phyloP scores from a whole-genome alignment of 2,329 filamentous ascomycete species.

The Tolypocladium cylindrosporum region DNA sequence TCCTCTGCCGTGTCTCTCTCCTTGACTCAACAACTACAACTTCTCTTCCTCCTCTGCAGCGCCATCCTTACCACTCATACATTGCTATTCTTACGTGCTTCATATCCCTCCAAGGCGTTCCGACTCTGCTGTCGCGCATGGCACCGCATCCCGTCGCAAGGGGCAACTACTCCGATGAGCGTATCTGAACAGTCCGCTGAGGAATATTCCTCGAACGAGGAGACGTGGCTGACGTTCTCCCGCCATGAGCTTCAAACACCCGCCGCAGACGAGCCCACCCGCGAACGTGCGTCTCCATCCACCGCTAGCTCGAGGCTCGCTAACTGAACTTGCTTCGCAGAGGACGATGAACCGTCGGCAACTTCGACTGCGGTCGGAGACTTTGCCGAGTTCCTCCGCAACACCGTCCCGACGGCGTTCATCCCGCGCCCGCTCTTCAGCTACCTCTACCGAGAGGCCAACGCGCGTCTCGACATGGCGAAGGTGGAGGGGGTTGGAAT shows the following conservation, averaged over 20 bases:
- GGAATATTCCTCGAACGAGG: not conserved
- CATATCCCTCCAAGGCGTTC: not conserved
- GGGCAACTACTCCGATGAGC: not conserved
- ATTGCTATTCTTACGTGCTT: not conserved
- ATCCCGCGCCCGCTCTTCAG: conserved; percentile 11
- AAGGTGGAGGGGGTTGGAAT: conserved; percentile 6
- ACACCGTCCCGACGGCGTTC: conserved; percentile 10
- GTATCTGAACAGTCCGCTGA: not conserved
- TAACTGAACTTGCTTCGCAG: not conserved
- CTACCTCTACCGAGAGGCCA: conserved; percentile 11
- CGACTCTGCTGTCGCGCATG: not conserved
- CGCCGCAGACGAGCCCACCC: not conserved
- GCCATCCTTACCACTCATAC: not conserved
- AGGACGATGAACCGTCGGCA: not conserved
- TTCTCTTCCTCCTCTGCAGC: not conserved
- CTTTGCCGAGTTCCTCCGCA: conserved; percentile 7
- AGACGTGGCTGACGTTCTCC: not conserved
- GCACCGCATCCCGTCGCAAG: not conserved
- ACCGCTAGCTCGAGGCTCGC: not conserved
- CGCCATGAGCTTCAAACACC: not conserved
- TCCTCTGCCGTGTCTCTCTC: not conserved
- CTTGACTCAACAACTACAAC: not conserved
- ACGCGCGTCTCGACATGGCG: conserved; percentile 13
- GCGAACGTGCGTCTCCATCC: not conserved
- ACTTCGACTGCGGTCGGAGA: not conserved